Conservation (phyloP, 495 filamentous ascomycete genomes). For the Xylaria acuta region DNA sequence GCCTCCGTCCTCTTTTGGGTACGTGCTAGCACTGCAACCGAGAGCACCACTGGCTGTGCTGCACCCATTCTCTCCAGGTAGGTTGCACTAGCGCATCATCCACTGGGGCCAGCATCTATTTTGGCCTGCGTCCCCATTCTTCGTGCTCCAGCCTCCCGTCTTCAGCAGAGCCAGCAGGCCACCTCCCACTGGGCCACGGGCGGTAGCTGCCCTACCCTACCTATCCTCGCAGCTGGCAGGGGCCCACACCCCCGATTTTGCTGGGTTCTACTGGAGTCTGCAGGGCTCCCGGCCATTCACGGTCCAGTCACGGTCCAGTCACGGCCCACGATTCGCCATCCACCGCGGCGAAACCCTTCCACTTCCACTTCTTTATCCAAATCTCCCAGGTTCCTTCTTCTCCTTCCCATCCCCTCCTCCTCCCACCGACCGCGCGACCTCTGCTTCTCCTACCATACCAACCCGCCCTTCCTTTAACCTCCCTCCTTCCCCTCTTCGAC, state of each 20-base stretch:
- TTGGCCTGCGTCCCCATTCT: conserved; percentile 17
- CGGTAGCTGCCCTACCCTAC: conserved; percentile 2
- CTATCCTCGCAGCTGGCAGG: background rate
- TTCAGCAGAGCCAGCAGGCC: background rate
- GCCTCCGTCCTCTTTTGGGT: background rate
- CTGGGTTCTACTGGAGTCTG: background rate
- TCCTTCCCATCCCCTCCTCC: conserved; percentile 39
- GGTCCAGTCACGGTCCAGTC: conserved; percentile 23
- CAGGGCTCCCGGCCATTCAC: conserved; percentile 12
- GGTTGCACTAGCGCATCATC: conserved; percentile 2
- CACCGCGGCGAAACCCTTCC: conserved; percentile 20
- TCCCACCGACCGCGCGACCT: conserved; percentile 37
- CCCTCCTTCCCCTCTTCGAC: conserved; percentile 39
- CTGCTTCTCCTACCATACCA: conserved; percentile 30
- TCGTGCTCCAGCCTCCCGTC: background rate
- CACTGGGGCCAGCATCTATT: conserved; percentile 24
- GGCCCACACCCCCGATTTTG: background rate
- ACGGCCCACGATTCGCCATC: conserved; percentile 21
- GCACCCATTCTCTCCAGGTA: conserved; percentile 9
- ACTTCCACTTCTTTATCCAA: conserved; percentile 26
- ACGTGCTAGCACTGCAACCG: background rate
- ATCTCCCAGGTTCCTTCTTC: conserved; percentile 35
- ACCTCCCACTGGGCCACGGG: conserved; percentile 4
- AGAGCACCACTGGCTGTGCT: conserved; percentile 1
- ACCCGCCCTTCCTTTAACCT: conserved; percentile 40